Percentiles rank a stretch among this genome's conserved stretches.
Conservation (phyloP, 495 filamentous ascomycete genomes). For the Penicillium soppii region DNA sequence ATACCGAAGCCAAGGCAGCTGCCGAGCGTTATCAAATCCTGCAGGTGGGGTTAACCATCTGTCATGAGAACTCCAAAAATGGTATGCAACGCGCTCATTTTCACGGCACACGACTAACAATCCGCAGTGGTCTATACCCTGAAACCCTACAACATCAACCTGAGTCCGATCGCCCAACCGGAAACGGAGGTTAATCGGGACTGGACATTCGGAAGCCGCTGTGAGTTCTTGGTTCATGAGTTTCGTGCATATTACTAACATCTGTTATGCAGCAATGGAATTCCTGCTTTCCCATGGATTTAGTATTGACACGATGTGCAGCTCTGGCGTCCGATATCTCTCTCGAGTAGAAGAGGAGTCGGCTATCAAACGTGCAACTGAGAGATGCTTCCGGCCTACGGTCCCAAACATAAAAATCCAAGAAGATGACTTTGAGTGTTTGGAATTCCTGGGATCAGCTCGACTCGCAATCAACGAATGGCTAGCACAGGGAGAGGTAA, state of each 20-base stretch:
- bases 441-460: constrained; percentile 54
- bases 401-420: constrained; percentile 47
- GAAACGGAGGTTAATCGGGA: constrained; percentile 54
- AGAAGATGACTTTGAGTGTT: constrained; percentile 51
- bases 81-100: constrained; percentile 24
- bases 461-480: constrained; percentile 52
- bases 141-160: constrained; percentile 66
- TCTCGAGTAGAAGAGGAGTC: constrained; percentile 60
- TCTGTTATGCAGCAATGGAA: constrained; percentile 47
- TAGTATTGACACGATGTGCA: constrained; percentile 56
- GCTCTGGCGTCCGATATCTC: constrained; percentile 65
- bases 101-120: not conserved
- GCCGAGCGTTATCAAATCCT: constrained; percentile 72
- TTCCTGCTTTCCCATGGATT: constrained; percentile 67
- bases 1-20: constrained; percentile 60
- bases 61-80: constrained; percentile 50
- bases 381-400: constrained; percentile 30
- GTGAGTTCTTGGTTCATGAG: constrained; percentile 26
- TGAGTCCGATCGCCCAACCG: constrained; percentile 55
- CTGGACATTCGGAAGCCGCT: constrained; percentile 51
- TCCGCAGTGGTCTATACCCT: constrained; percentile 53
- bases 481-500: constrained; percentile 33
- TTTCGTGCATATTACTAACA: constrained; percentile 2
- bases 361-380: constrained; percentile 28
- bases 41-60: constrained; percentile 73